Evolutionary conservation across 257 asterid genomes (phyloP), one percentile per base, ranked within the genome.

Genomic region (Ehretia macrophylla): DNA sequence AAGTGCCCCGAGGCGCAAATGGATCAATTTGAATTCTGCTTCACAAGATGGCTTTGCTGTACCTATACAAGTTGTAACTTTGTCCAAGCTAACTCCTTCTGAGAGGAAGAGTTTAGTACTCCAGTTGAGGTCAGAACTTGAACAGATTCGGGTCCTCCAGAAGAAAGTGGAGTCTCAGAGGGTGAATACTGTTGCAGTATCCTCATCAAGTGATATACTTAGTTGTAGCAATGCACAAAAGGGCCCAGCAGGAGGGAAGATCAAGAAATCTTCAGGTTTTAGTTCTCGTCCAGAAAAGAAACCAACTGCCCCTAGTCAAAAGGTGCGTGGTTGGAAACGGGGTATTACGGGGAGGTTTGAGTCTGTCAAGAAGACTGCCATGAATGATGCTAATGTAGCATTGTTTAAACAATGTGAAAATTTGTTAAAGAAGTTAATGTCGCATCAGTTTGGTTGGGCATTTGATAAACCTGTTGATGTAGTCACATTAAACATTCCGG

Each of bases 381-480:
- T 32, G 22, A 68, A 67, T 51, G 71, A 59, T 68, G 63, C 78
- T 17, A 75, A 73, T 70, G 70, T 58, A 32, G 69, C 66, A 13
- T 44, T 80, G 58, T 64, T 83, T 51, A 87, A 83, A 76, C 86
- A 77, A 69, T 91, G 96, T 51, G 88, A 82, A 39, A 75, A 70
- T 70, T 70, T 91, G 63, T 77, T 91, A 79, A 88, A 81, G 63
- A 91, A 75, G 69, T 72, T 91, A 66, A 79, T 79, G 88, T 61
- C 85, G 0, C 97, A 84, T 59, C 75, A 75, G 50, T 64, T 32
- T 78, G 83, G 77, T 61, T 70, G 79, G 81, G 86, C 78, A 52
- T 88, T 92, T 56, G 84, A 84, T 27, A 52, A 64, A 5, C 99
- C 99, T 44, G 98, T 92, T 65, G 99, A 92, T 61, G 62, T 62